These are phyloP conservation scores for Phyllosticta citriasiana DNA, from an alignment of 2,329 filamentous ascomycete genomes.

Conservation along the genomic window DNA sequence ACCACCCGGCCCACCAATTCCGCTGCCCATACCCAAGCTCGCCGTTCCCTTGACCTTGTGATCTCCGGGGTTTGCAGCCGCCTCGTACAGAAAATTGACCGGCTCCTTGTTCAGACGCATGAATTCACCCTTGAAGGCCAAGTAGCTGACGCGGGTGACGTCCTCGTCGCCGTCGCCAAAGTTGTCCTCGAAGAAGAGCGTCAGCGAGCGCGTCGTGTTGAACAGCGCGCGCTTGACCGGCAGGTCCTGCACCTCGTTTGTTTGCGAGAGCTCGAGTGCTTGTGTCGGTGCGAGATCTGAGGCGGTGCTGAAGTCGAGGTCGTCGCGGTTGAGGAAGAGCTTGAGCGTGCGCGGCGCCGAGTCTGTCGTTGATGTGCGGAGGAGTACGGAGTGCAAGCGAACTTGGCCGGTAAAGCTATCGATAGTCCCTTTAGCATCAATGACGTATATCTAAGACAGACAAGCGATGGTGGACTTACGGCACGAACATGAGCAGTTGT, in stretches of 20 bases:
- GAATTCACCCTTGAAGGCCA: conserved; percentile 93
- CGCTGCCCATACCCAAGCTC: conserved; percentile 26
- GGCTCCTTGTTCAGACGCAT: conserved; percentile 78
- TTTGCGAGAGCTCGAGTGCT: conserved; percentile 65
- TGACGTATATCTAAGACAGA: not conserved
- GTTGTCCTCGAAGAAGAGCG: conserved; percentile 87
- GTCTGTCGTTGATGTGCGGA: conserved; percentile 64
- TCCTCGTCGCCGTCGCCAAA: conserved; percentile 61
- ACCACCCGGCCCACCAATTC: conserved; percentile 10
- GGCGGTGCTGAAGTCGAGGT: conserved; percentile 74
- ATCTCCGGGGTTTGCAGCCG: conserved; percentile 82
- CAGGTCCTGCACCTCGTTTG: conserved; percentile 74
- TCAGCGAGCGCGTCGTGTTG: conserved; percentile 70
- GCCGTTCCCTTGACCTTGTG: conserved; percentile 48
- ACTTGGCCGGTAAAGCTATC: conserved; percentile 82
- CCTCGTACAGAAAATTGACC: conserved; percentile 81
- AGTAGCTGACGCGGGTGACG: conserved; percentile 65
- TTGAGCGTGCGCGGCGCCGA: conserved; percentile 75
- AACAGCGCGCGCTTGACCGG: conserved; percentile 82
- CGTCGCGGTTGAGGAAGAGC: conserved; percentile 76
- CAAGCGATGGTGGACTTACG: conserved; percentile 41
- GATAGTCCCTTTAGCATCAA: not conserved
- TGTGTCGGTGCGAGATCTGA: conserved; percentile 63
- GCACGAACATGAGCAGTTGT: conserved; percentile 85
- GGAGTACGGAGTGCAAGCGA: conserved; percentile 78